phyloP scores from a whole-genome alignment of 805 yeast species.

The Suhomyces faveliae region DNA sequence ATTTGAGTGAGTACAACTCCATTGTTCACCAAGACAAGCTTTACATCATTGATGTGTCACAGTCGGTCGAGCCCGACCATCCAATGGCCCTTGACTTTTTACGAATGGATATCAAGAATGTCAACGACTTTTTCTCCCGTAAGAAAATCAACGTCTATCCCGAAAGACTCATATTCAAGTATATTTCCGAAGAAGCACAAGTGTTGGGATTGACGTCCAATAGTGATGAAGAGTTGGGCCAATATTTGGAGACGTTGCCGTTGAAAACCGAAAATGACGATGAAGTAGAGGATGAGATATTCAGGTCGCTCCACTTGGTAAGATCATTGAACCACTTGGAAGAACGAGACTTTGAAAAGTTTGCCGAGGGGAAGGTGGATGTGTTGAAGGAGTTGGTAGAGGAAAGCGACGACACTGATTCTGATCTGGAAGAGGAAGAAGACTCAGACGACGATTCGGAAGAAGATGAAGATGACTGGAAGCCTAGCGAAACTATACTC shows the following conservation, averaged over 20 bases:
- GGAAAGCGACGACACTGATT: constrained; percentile 27
- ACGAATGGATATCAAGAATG: constrained; percentile 96
- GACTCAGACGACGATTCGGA: constrained; percentile 21
- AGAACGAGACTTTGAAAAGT: constrained; percentile 84
- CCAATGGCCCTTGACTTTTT: constrained; percentile 94
- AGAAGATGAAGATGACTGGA: constrained; percentile 16
- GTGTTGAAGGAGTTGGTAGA: constrained; percentile 65
- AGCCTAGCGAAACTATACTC: constrained; percentile 25
- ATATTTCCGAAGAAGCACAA: constrained; percentile 54
- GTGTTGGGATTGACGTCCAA: constrained; percentile 38
- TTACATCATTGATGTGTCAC: constrained; percentile 94
- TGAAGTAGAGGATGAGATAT: constrained; percentile 71
- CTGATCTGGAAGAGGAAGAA: constrained; percentile 26
- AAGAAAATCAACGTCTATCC: constrained; percentile 73
- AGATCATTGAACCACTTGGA: constrained; percentile 80
- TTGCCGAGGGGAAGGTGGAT: constrained; percentile 75
- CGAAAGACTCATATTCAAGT: constrained; percentile 78
- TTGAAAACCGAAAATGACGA: constrained; percentile 60
- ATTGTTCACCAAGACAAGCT: constrained; percentile 77
- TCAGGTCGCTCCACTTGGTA: constrained; percentile 75
- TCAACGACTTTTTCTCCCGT: constrained; percentile 79
- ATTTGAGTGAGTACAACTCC: constrained; percentile 89
- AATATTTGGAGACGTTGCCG: constrained; percentile 51
- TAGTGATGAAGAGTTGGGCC: constrained; percentile 40
- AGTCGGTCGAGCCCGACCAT: constrained; percentile 96